Percentiles rank a stretch among this genome's conserved stretches.
These are phyloP conservation scores for Linum trigynum DNA, from an alignment of 345 rosid species.

Conservation along the genomic window DNA sequence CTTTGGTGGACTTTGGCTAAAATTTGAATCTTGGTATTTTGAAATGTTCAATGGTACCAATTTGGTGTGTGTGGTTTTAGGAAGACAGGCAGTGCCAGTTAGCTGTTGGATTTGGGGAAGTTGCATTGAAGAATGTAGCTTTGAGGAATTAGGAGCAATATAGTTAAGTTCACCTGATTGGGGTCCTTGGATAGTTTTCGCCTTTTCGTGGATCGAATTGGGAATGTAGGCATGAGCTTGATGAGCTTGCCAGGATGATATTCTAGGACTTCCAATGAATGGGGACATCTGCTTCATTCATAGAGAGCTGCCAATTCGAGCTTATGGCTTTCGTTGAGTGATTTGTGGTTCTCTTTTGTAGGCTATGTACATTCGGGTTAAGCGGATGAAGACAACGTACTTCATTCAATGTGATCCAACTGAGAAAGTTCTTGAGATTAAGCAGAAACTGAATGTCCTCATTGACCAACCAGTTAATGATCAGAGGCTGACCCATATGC, in stretches of 20 bases:
- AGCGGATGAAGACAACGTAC: slow-evolving; percentile 73
- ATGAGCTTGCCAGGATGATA: background rate
- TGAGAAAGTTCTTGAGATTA: slow-evolving; percentile 59
- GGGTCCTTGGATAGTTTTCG: too few relatives aligned
- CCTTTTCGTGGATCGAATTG: background rate
- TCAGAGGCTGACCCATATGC: slow-evolving; percentile 59
- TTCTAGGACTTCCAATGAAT: background rate
- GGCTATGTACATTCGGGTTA: slow-evolving; percentile 94
- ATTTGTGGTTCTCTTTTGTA: slow-evolving; percentile 17
- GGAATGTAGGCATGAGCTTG: background rate
- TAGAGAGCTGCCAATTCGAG: background rate
- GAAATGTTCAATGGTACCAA: background rate
- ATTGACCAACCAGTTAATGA: slow-evolving; percentile 56
- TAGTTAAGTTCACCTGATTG: background rate
- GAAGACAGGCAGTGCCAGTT: background rate
- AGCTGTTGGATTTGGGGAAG: background rate
- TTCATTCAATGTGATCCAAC: slow-evolving; percentile 84
- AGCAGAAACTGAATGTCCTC: slow-evolving; percentile 59
- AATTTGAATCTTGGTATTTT: background rate
- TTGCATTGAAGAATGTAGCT: background rate
- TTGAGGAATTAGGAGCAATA: background rate
- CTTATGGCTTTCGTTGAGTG: background rate
- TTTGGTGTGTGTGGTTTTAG: background rate
- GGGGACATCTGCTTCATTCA: background rate
- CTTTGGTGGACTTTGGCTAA: background rate